phyloP scores from a whole-genome alignment of 2,329 filamentous ascomycete genomes.

The Penicillium freii region DNA sequence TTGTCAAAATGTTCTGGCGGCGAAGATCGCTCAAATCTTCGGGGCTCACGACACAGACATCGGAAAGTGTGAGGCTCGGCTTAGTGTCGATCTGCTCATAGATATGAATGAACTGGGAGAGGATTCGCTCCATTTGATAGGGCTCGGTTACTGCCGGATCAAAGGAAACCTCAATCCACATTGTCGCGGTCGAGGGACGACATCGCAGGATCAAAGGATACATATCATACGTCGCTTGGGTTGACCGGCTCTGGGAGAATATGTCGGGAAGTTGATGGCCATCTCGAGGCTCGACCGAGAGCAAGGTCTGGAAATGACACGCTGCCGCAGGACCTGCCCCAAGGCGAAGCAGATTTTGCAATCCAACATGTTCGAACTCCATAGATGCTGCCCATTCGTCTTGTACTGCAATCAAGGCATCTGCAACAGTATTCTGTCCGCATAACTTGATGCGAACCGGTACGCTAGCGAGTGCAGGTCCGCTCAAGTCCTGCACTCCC shows the following conservation, averaged over 20 bases:
- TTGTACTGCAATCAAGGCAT: constrained; percentile 6
- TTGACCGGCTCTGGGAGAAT: constrained; percentile 5
- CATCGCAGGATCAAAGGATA: constrained; percentile 15
- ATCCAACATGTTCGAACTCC: constrained; percentile 16
- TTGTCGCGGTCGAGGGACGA: not conserved
- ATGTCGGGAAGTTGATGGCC: constrained; percentile 5
- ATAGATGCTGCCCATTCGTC: constrained; percentile 10
- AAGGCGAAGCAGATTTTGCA: constrained; percentile 20
- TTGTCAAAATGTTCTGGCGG: not conserved
- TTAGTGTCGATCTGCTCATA: constrained; percentile 11
- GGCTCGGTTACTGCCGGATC: constrained; percentile 11
- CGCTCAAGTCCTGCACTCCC: constrained; percentile 10
- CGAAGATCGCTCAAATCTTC: not conserved
- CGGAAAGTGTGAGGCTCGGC: not conserved
- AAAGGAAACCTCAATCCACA: constrained; percentile 11
- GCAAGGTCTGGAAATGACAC: constrained; percentile 20
- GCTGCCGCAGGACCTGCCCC: constrained; percentile 15
- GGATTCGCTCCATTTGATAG: constrained; percentile 11
- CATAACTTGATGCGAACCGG: constrained; percentile 2
- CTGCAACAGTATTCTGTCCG: not conserved
- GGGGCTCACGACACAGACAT: not conserved
- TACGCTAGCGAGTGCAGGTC: constrained; percentile 11
- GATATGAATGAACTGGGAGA: constrained; percentile 12
- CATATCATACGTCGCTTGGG: constrained; percentile 9
- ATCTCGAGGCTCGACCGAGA: constrained; percentile 16